Evolutionary conservation across 75 land plant species (phyloP), one percentile per base, ranked within the genome.

Genomic region (Picea sitchensis): DNA sequence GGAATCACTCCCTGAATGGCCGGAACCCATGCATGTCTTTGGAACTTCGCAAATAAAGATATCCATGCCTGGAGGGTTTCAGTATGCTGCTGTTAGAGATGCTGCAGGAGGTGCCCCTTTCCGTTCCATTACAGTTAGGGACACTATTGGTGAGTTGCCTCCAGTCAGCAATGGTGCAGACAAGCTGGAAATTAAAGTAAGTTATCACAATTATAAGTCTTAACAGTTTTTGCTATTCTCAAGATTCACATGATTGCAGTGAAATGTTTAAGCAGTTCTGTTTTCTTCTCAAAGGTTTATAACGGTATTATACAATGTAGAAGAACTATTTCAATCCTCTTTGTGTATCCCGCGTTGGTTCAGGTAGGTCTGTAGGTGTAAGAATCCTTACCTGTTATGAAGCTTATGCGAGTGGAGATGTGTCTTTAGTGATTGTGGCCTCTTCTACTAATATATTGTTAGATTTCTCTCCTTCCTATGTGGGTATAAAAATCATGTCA

Each of bases 11-110:
- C 99, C 99, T 17, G 98, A 96, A 58, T 96, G 99, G 99, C 99
- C 99, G 34, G 97, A 96, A 68, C 98, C 99, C 0, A 89, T 90
- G 91, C 92, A 96, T 79, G 99, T 96, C 3, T 96, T 96, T 83
- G 88, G 89, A 81, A 80, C 81, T 58, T 91, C 99, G 3, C 91
- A 94, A 60, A 73, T 94, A 72, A 93, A 90, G 80, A 90, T 96
- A 11, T 36, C 82, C 20, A 65, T 96, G 75, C 85, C 91, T 36
- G 88, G 77, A 17, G 84, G 85, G 62, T 60, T 61, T 38, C 85
- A 88, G n/a, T 96, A 88, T 89, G 82, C 98, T 76, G 99, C 99
- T 79, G 97, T 84, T 31, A 54, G 84, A 34, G 94, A 96, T 81
- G 91, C 99, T 58, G 83, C 90, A 47, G 73, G 58, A 61, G 97